Evolutionary conservation across 805 yeast species (phyloP).

Genomic region (Spathaspora arborariae): DNA sequence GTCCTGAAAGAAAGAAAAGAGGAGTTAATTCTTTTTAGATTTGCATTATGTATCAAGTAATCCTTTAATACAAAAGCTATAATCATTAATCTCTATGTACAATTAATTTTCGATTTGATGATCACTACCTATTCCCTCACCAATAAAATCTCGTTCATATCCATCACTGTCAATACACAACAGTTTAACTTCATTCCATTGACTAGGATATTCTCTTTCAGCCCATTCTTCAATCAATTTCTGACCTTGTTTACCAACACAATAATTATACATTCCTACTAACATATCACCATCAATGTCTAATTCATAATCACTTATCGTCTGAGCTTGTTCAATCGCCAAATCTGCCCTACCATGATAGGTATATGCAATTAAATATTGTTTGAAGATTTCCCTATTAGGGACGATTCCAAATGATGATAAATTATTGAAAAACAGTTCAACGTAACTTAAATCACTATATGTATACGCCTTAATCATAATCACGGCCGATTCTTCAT

Average conservation of each 20-base stretch:
- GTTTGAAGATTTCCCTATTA: slow-evolving; percentile 48
- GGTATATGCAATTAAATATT: slow-evolving; percentile 66
- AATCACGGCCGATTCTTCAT: slow-evolving; percentile 60
- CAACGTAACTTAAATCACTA: slow-evolving; percentile 52
- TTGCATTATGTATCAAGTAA: no score
- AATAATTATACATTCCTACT: slow-evolving; percentile 44
- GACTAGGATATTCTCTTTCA: slow-evolving; percentile 16
- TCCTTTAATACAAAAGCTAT: no score
- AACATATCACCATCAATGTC: slow-evolving; percentile 43
- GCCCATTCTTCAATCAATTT: slow-evolving; percentile 33
- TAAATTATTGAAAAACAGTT: slow-evolving; percentile 58
- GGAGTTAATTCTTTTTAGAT: no score
- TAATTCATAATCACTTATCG: slow-evolving; percentile 46
- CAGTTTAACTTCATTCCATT: slow-evolving; percentile 24
- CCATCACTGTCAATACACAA: background rate
- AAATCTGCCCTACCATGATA: slow-evolving; percentile 57
- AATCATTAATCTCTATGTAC: background rate
- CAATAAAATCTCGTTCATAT: background rate
- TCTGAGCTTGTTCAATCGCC: slow-evolving; percentile 50
- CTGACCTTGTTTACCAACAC: slow-evolving; percentile 29
- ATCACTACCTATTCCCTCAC: background rate
- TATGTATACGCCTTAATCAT: slow-evolving; percentile 63
- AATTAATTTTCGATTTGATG: background rate
- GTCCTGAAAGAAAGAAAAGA: background rate
- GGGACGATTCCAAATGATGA: slow-evolving; percentile 53